A percentile compares a stretch with the other conserved stretches of the same genome.
Evolutionary conservation across 768 basidiomycete genomes (phyloP).

Genomic region (Gyrodon lividus): DNA sequence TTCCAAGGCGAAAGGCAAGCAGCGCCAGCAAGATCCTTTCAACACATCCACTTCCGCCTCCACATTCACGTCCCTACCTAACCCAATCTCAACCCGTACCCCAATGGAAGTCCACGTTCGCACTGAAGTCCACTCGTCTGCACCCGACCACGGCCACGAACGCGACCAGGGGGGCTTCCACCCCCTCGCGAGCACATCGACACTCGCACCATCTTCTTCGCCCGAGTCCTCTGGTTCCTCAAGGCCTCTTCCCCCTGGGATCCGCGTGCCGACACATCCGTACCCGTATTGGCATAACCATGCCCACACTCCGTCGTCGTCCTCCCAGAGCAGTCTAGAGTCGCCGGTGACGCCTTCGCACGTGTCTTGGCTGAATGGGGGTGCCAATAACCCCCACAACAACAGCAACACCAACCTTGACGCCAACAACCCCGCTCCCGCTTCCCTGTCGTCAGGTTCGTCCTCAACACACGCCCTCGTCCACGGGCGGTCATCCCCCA

Average conservation of each 20-base stretch:
- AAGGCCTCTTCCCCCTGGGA: slow-evolving; percentile 30
- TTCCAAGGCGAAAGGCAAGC: slow-evolving; percentile 25
- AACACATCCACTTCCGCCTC: not conserved
- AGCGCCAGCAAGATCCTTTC: slow-evolving; percentile 16
- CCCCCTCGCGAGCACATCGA: slow-evolving; percentile 21
- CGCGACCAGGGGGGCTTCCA: slow-evolving; percentile 8
- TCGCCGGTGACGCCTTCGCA: slow-evolving; percentile 37
- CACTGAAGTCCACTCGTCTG: slow-evolving; percentile 29
- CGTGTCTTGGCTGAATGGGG: slow-evolving; percentile 38
- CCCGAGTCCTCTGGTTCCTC: slow-evolving; percentile 18
- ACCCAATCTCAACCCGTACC: slow-evolving; percentile 1
- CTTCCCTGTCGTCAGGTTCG: no score
- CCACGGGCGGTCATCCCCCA: slow-evolving; percentile 26
- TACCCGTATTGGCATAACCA: slow-evolving; percentile 36
- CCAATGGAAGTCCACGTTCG: slow-evolving; percentile 28
- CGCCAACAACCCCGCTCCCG: not conserved
- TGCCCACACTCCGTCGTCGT: slow-evolving; percentile 30
- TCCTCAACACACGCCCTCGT: slow-evolving; percentile 14
- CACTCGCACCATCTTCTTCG: slow-evolving; percentile 14
- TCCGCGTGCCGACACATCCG: slow-evolving; percentile 32
- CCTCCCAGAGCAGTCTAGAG: slow-evolving; percentile 30
- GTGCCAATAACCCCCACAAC: slow-evolving; percentile 5
- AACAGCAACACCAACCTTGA: slow-evolving; percentile 7
- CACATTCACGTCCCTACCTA: not conserved
- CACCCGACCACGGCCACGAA: slow-evolving; percentile 5